Conservation (phyloP, 2,329 filamentous ascomycete species). For the Lecanicillium sp. region DNA sequence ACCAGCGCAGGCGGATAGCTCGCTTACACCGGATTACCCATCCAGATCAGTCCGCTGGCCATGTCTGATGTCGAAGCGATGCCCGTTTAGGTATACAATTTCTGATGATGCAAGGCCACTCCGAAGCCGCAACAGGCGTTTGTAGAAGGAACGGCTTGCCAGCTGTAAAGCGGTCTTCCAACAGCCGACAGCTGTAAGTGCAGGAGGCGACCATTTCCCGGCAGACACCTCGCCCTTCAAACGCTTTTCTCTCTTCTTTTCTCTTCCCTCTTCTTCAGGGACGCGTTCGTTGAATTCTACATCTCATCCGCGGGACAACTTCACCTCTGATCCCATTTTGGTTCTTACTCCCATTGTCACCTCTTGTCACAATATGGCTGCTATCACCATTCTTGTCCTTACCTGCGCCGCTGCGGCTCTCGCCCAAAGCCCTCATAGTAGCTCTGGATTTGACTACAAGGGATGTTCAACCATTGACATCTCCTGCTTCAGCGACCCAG, state of each 20-base stretch:
- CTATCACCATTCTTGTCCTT: conserved; percentile 8
- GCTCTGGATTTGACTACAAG: conserved; percentile 17
- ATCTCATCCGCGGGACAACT: conserved; percentile 6
- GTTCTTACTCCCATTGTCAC: conserved; percentile 7
- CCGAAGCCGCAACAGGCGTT: too few relatives aligned
- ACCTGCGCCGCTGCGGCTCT: conserved; percentile 5
- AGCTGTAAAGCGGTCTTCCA: conserved; percentile 1
- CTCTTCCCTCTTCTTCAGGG: conserved; percentile 6
- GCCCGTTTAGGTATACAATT: too few relatives aligned
- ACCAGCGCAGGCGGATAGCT: too few relatives aligned
- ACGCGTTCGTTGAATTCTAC: conserved; percentile 5
- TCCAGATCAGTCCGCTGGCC: too few relatives aligned
- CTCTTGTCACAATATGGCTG: conserved; percentile 8
- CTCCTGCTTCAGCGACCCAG: conserved; percentile 17
- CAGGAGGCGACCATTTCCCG: background rate
- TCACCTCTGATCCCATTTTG: conserved; percentile 8
- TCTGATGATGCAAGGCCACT: too few relatives aligned
- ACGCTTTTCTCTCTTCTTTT: conserved; percentile 3
- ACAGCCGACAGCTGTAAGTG: conserved; percentile 7
- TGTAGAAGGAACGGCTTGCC: conserved; percentile 7
- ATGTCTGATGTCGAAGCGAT: too few relatives aligned
- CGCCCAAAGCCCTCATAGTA: conserved; percentile 11
- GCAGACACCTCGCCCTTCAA: background rate
- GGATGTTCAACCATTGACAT: conserved; percentile 21
- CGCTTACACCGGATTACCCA: too few relatives aligned